Evolutionary conservation across 169 alveolate genomes (phyloP).

Genomic region (Amoebophrya sp.): DNA sequence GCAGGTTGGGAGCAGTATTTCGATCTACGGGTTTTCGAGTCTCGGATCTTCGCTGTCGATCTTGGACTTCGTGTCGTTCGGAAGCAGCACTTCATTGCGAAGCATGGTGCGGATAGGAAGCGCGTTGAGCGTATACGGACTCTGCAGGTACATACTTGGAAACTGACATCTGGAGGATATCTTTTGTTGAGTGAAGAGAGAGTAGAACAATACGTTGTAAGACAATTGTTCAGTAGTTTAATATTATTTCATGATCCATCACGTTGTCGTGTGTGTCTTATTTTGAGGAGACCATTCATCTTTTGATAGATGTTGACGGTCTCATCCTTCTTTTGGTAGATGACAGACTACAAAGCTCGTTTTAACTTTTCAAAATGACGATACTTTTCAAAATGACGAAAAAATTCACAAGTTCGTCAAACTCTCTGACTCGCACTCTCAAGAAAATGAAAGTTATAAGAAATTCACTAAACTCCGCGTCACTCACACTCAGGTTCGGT

Average conservation of each 20-base stretch:
- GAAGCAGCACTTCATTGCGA: background rate
- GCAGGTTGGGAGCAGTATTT: background rate
- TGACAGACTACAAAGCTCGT: background rate
- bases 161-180: no score
- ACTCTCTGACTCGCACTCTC: background rate
- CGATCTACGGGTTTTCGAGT: background rate
- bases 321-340: no score
- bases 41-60: background rate
- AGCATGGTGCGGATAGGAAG: conserved; percentile 1
- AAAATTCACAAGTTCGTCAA: background rate
- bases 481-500: conserved; percentile 20
- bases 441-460: no score
- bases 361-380: conserved; percentile 30
- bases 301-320: no score
- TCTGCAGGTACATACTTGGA: background rate
- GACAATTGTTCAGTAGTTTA: no score
- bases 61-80: conserved; percentile 26
- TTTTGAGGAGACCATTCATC: no score
- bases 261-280: no score
- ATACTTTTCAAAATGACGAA: background rate
- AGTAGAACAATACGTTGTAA: no score
- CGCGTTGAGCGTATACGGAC: background rate
- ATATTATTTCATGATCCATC: no score
- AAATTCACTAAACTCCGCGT: conserved; percentile 6
- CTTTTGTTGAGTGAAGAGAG: no score